Conservation (phyloP, 305 asterid genomes). For the Fraxinus baroniana region DNA sequence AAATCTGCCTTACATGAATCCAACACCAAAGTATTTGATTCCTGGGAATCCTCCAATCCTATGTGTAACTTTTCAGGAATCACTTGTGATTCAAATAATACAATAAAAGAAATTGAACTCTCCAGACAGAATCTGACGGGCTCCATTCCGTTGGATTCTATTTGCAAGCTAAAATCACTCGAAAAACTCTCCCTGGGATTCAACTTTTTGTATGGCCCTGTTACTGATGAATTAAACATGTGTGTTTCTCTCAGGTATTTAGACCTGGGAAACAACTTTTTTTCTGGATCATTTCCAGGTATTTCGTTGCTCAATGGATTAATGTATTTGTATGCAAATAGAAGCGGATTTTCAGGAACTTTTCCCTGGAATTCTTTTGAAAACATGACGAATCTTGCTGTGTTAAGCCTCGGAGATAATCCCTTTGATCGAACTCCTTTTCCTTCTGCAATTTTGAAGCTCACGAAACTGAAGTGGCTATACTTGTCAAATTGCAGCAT, state of each 20-base stretch:
- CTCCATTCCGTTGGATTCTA: conserved; percentile 27
- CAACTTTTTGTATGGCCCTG: conserved; percentile 31
- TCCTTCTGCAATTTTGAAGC: conserved; percentile 29
- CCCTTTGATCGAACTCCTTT: conserved; percentile 24
- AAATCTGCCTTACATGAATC: conserved; percentile 30
- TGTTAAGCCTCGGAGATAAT: conserved; percentile 46
- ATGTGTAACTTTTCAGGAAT: conserved; percentile 31
- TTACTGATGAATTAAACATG: conserved; percentile 28
- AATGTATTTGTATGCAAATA: conserved; percentile 33
- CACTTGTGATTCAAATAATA: conserved; percentile 18
- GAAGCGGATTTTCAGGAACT: conserved; percentile 39
- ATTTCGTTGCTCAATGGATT: conserved; percentile 29
- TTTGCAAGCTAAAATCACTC: conserved; percentile 38
- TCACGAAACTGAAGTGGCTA: conserved; percentile 24
- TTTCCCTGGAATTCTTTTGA: conserved; percentile 41
- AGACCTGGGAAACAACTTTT: conserved; percentile 38
- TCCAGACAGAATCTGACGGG: conserved; percentile 32
- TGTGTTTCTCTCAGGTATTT: conserved; percentile 36
- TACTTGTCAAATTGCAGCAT: conserved; percentile 24
- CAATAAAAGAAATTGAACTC: conserved; percentile 37
- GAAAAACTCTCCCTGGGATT: conserved; percentile 36
- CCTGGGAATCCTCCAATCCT: conserved; percentile 30
- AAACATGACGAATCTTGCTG: conserved; percentile 28
- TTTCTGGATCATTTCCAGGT: conserved; percentile 38
- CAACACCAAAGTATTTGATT: conserved; percentile 25